Evolutionary conservation across 2,329 filamentous ascomycete genomes (phyloP).

Genomic region (Neopestalotiopsis sp.): DNA sequence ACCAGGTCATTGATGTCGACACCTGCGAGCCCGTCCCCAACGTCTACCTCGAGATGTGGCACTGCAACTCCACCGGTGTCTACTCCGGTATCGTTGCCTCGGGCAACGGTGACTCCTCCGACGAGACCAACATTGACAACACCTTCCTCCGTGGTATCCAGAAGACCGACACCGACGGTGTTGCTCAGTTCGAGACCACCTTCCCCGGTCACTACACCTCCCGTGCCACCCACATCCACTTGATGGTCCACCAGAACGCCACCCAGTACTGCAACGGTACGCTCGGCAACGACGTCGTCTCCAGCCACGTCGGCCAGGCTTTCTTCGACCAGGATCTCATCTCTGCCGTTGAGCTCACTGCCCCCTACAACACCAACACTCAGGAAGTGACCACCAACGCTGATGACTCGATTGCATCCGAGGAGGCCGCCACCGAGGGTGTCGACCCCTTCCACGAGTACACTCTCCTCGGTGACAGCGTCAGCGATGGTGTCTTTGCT

Average conservation of each 20-base stretch:
- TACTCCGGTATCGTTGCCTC: constrained; percentile 51
- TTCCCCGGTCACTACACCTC: constrained; percentile 52
- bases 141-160: constrained; percentile 50
- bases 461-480: constrained; percentile 8
- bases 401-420: constrained; percentile 9
- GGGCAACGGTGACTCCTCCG: constrained; percentile 46
- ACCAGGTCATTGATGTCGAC: constrained; percentile 59
- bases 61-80: constrained; percentile 50
- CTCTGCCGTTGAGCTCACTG: constrained; percentile 22
- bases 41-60: constrained; percentile 57
- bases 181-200: constrained; percentile 46
- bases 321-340: constrained; percentile 69
- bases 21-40: constrained; percentile 58
- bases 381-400: constrained; percentile 11
- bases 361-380: constrained; percentile 17
- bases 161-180: constrained; percentile 45
- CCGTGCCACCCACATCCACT: constrained; percentile 55
- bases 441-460: constrained; percentile 15
- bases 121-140: constrained; percentile 44
- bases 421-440: constrained; percentile 14
- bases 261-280: constrained; percentile 47
- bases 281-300: constrained; percentile 50
- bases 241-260: constrained; percentile 50
- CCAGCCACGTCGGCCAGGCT: constrained; percentile 67
- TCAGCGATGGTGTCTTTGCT: constrained; percentile 15